Percentiles rank a stretch among this genome's conserved stretches.
These are phyloP conservation scores for Ilex aquifolium DNA, from an alignment of 257 asterid genomes.

Conservation along the genomic window DNA sequence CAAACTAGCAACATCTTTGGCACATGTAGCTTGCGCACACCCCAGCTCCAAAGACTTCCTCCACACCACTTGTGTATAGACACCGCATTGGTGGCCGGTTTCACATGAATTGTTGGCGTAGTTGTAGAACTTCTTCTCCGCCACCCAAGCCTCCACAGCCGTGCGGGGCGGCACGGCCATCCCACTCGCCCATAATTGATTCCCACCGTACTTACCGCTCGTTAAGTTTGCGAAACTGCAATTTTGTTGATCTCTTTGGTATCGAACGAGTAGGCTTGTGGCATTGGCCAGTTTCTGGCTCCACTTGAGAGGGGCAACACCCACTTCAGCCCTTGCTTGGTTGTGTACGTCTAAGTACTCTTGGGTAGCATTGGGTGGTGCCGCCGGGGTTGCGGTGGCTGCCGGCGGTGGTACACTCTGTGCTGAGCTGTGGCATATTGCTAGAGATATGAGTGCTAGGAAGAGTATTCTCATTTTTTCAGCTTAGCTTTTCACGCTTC, in stretches of 20 bases:
- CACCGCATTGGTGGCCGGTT: constrained; percentile 56
- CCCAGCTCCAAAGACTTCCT: constrained; percentile 62
- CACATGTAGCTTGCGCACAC: constrained; percentile 61
- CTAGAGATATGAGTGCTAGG: not conserved
- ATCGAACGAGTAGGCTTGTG: constrained; percentile 56
- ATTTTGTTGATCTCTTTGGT: constrained; percentile 58
- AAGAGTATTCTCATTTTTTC: constrained; percentile 12
- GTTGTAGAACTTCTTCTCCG: constrained; percentile 62
- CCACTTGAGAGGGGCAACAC: constrained; percentile 72
- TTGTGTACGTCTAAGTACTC: constrained; percentile 69
- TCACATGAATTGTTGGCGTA: constrained; percentile 60
- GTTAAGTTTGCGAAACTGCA: constrained; percentile 64
- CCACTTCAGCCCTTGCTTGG: constrained; percentile 64
- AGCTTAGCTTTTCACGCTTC: not conserved
- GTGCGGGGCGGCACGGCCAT: constrained; percentile 30
- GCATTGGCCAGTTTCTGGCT: constrained; percentile 54
- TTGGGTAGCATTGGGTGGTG: constrained; percentile 16
- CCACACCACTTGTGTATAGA: constrained; percentile 96
- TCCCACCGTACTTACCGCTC: constrained; percentile 59
- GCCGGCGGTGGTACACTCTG: constrained; percentile 20
- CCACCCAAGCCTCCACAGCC: constrained; percentile 74
- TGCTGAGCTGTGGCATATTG: constrained; percentile 18
- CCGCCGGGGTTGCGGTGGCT: constrained; percentile 11
- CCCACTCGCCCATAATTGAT: constrained; percentile 76
- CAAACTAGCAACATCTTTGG: constrained; percentile 34